Evolutionary conservation across 306 rosid species (phyloP).

Genomic region (Calophaca sinica): DNA sequence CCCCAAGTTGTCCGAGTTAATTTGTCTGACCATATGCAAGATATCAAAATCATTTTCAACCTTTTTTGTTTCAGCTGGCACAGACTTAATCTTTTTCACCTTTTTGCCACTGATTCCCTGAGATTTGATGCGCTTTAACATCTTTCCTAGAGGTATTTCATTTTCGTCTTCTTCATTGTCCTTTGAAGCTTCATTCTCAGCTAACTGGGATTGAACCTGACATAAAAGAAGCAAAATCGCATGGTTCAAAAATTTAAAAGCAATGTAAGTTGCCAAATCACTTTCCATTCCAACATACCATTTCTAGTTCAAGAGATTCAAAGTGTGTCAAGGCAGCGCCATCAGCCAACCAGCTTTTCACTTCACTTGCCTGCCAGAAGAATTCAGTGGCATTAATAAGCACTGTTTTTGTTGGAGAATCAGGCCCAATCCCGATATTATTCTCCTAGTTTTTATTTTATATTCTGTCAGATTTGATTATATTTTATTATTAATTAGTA

Average conservation of each 20-base stretch:
- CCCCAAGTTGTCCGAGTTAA: constrained; percentile 70
- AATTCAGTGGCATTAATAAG: constrained; percentile 44
- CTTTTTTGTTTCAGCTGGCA: constrained; percentile 54
- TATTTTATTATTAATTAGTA: too few species aligned
- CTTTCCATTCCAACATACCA: constrained; percentile 55
- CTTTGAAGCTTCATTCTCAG: constrained; percentile 62
- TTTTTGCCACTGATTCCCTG: constrained; percentile 68
- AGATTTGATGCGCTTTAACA: constrained; percentile 72
- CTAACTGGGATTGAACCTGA: constrained; percentile 64
- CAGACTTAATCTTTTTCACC: constrained; percentile 61
- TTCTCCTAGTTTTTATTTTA: too few species aligned
- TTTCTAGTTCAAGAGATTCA: constrained; percentile 83
- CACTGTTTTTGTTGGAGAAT: constrained; percentile 15
- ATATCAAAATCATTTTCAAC: constrained; percentile 70
- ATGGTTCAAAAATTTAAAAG: constrained; percentile 39
- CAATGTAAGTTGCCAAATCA: constrained; percentile 30
- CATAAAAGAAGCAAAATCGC: constrained; percentile 37
- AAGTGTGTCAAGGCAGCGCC: constrained; percentile 76
- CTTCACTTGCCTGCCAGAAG: constrained; percentile 63
- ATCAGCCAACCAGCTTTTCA: constrained; percentile 81
- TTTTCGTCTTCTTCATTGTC: constrained; percentile 68
- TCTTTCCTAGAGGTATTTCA: constrained; percentile 78
- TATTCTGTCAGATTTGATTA: too few species aligned
- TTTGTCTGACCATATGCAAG: constrained; percentile 76
- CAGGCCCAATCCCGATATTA: too few species aligned